A percentile compares a stretch with the other conserved stretches of the same genome.
Conservation (phyloP, 306 rosid genomes). For the Dalbergia cultrata region DNA sequence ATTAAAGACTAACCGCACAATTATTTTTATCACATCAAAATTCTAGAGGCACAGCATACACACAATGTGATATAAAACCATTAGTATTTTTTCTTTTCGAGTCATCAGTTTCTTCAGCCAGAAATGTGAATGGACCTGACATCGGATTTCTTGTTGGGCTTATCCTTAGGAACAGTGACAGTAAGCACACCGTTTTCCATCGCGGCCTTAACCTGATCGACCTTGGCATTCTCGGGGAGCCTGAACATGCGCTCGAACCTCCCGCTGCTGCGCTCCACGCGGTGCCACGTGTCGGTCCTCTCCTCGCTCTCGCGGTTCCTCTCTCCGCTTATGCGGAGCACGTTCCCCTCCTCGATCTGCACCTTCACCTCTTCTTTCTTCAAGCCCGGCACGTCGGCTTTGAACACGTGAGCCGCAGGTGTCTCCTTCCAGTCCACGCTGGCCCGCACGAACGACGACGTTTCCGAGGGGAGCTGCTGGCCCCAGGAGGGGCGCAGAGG, state of each 20-base stretch:
- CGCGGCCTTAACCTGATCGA: slow-evolving; percentile 44
- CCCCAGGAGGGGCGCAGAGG: slow-evolving; percentile 8
- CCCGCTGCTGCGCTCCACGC: slow-evolving; percentile 52
- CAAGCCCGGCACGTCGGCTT: slow-evolving; percentile 50
- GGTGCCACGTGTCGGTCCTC: slow-evolving; percentile 52
- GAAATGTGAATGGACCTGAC: slow-evolving; percentile 50
- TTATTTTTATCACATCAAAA: not conserved
- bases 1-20: too few species aligned
- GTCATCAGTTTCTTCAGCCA: not conserved
- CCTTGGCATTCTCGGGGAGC: slow-evolving; percentile 54
- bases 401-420: slow-evolving; percentile 53
- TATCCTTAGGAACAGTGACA: slow-evolving; percentile 50
- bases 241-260: slow-evolving; percentile 52
- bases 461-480: not conserved
- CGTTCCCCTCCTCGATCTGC: slow-evolving; percentile 46
- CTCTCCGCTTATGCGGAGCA: slow-evolving; percentile 53
- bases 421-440: slow-evolving; percentile 59
- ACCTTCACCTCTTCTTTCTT: slow-evolving; percentile 59
- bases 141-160: slow-evolving; percentile 42
- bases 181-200: slow-evolving; percentile 57
- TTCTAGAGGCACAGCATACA: not conserved
- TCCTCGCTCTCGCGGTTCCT: slow-evolving; percentile 53
- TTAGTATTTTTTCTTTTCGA: too few species aligned
- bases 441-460: slow-evolving; percentile 32
- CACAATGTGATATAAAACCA: too few species aligned